Base-by-base conservation (phyloP, 2,329 filamentous ascomycete genomes). In the Alternaria hordeiaustralica region DNA sequence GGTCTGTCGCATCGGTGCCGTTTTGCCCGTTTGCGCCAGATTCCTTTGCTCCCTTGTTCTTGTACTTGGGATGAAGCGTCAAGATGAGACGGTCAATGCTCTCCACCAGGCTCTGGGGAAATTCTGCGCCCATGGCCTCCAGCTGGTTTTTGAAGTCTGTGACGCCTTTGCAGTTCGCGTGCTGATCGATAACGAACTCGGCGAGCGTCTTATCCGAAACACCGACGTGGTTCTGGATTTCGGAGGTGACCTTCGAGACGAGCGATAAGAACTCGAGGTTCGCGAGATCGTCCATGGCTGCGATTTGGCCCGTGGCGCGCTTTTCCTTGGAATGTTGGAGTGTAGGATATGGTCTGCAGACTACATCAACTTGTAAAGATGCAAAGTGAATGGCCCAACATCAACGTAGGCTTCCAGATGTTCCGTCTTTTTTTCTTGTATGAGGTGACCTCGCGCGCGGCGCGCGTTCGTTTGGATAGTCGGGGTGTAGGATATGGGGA, bases 151-250 rank as follows among this genome's bases (percentile, higher is more conserved):
- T 92, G 83, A 98, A 99, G 26, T 92, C 89, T 56, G 86, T 81
- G 60, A 92, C 84, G 26, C 87, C 87, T 55, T 85, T 86, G 83
- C 89, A 92, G 86, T 94, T 88, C 78, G 91, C 82, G 73, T 97
- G 93, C 78, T 97, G 92, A 65, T 92, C 92, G 76, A 99, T 97
- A 74, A 99, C 89, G 78, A 97, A 99, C 81, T 99, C 96, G 71
- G 96, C 94, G 25, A 99, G 89, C 6, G 93, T 97, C 82, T 97
- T 97, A 82, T 99, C 94, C 78, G 88, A 92, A 73, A 97, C 89
- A 60, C 94, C 93, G 63, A 98, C 82, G 82, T 99, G 93, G 77
- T 99, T 99, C 74, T 97, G 91, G 57, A 99, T 86, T 81, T 99
- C 96, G 18, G 92, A 95, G 13, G 94, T 94, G 72, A 99, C 93